Evolutionary conservation across 208 protist species (phyloP), one percentile per base, ranked within the genome.

Genomic region (Leptomonas seymouri): DNA sequence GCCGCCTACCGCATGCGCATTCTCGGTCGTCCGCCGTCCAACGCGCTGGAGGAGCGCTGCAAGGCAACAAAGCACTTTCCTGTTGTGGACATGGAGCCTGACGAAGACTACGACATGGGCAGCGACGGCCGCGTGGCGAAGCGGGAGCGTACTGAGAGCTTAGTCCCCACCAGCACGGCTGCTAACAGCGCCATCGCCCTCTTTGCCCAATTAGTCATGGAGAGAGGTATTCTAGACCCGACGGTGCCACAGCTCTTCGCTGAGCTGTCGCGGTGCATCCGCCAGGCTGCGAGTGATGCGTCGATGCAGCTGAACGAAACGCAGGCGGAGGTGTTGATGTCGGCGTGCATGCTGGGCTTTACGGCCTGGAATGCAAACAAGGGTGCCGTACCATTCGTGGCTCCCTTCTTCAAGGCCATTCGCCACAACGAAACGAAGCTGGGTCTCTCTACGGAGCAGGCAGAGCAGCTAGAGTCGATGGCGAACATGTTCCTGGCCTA

Each of bases 1-100:
- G 87, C 88, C 3, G 92, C 92, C 20, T 95, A 93, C 72, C 79
- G 76, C 3, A 81, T 91, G 30, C 85, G 92, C 57, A 95, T 97
- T 67, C 79, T 92, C 16, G 71, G 78, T 54, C 63, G 68, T 25
- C 31, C 69, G 3, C 85, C 92, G 20, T 60, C 46, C 28, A 89
- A 78, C 61, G 55, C 81, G 30, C 48, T 90, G 21, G 89, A 97
- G 73, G 76, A 80, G 67, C 80, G 76, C 25, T 90, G 85, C 65
- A 73, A 82, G 50, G 64, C 62, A 18, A 85, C 90, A 39, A 90
- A 87, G 57, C 85, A 94, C 78, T 96, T 88, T 73, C 86, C 88
- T 1, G 85, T 92, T 50, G 70, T 96, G 25, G 80, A 92, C 63
- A 87, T 93, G 54, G 85, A 84, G n/a, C 78, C 80, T 0, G 76